Evolutionary conservation across 306 rosid genomes (phyloP).

Genomic region (Castanea crenata): DNA sequence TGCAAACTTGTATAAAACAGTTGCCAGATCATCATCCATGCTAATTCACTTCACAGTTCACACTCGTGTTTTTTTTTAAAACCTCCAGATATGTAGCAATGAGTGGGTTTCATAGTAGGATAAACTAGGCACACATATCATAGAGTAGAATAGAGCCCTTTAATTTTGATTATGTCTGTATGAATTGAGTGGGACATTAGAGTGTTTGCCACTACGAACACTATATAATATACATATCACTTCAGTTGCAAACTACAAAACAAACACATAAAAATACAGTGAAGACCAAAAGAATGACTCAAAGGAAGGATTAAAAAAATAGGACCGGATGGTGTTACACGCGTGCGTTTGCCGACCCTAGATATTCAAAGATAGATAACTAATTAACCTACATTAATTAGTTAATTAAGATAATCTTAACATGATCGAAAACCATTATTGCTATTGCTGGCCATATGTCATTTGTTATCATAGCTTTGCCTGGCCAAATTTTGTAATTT

Average conservation of each 20-base stretch:
- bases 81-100: background rate
- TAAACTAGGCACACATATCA: background rate
- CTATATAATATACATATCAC: background rate
- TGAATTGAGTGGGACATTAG: background rate
- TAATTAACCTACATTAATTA: background rate
- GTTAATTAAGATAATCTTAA: background rate
- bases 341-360: constrained; percentile 51
- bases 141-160: no score
- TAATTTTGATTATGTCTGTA: no score
- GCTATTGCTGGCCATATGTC: constrained; percentile 38
- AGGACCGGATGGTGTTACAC: constrained; percentile 32
- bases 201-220: background rate
- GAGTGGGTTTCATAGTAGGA: background rate
- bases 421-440: constrained; percentile 21
- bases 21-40: no score
- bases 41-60: no score
- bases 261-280: background rate
- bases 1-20: background rate
- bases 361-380: background rate
- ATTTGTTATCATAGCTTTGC: constrained; percentile 22
- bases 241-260: background rate
- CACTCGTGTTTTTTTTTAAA: no score
- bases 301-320: constrained; percentile 13
- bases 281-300: background rate
- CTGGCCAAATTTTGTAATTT: constrained; percentile 31